Conservation (phyloP, 2,329 filamentous ascomycete genomes). For the Incumbomyces delicatus region DNA sequence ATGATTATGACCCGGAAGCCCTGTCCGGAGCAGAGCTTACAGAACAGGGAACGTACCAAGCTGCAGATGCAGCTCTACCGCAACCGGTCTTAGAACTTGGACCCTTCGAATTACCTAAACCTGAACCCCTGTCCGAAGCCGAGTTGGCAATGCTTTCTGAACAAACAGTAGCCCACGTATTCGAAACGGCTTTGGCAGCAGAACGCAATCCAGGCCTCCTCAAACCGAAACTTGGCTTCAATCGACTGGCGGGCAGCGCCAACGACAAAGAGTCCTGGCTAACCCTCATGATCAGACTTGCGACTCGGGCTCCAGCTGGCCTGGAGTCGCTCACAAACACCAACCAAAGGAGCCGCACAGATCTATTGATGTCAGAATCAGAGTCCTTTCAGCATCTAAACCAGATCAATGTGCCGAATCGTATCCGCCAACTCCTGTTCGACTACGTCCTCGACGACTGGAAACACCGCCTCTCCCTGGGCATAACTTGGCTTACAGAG, state of each 20-base stretch:
- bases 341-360: conserved; percentile 25
- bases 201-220: conserved; percentile 33
- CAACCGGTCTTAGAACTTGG: conserved; percentile 50
- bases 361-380: conserved; percentile 23
- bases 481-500: conserved; percentile 88
- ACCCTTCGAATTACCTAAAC: conserved; percentile 69
- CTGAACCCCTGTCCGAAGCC: conserved; percentile 61
- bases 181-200: conserved; percentile 31
- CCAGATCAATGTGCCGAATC: conserved; percentile 40
- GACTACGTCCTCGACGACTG: conserved; percentile 88
- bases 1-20: conserved; percentile 88
- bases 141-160: conserved; percentile 65
- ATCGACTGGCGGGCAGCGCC: conserved; percentile 70
- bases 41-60: conserved; percentile 36
- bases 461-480: conserved; percentile 75
- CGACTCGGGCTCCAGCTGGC: conserved; percentile 65
- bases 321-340: conserved; percentile 54
- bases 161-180: conserved; percentile 64
- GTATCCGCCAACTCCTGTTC: conserved; percentile 72
- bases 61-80: conserved; percentile 36
- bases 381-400: conserved; percentile 21
- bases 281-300: conserved; percentile 73
- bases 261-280: conserved; percentile 87
- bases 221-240: conserved; percentile 60
- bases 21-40: conserved; percentile 64